phyloP scores from a whole-genome alignment of 2,329 filamentous ascomycete genomes.

The Amauroascus niger region DNA sequence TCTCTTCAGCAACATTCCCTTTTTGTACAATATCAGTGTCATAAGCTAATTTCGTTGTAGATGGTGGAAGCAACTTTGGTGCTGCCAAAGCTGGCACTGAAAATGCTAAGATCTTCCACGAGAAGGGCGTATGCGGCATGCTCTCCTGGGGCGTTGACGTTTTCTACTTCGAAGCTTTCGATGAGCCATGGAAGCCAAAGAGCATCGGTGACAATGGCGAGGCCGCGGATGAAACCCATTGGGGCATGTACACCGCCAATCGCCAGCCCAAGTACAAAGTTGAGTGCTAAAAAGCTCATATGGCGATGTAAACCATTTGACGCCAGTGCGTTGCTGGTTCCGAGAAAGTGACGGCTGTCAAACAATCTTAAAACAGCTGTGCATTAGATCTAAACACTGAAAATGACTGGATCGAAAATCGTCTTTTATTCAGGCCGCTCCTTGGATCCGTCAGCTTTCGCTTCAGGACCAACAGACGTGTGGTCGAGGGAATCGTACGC shows the following conservation, averaged over 20 bases:
- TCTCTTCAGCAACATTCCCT: neutral
- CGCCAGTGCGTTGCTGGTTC: neutral
- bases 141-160: constrained; percentile 57
- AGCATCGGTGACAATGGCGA: constrained; percentile 54
- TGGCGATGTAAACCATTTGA: neutral
- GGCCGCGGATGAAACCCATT: constrained; percentile 54
- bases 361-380: neutral
- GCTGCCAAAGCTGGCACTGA: constrained; percentile 50
- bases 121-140: constrained; percentile 53
- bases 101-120: constrained; percentile 53
- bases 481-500: neutral
- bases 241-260: constrained; percentile 57
- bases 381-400: neutral
- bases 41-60: constrained; percentile 15
- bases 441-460: neutral
- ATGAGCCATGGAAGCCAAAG: constrained; percentile 61
- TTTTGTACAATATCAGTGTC: constrained; percentile 4
- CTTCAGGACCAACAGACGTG: neutral
- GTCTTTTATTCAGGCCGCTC: neutral
- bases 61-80: constrained; percentile 52
- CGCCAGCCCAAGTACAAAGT: constrained; percentile 49
- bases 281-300: constrained; percentile 29
- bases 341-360: neutral
- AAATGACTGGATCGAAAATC: neutral
- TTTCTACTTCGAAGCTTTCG: constrained; percentile 66